Evolutionary conservation across 73 alveolate species (phyloP), one percentile per base, ranked within the genome.

Genomic region (Halteria grandinella): DNA sequence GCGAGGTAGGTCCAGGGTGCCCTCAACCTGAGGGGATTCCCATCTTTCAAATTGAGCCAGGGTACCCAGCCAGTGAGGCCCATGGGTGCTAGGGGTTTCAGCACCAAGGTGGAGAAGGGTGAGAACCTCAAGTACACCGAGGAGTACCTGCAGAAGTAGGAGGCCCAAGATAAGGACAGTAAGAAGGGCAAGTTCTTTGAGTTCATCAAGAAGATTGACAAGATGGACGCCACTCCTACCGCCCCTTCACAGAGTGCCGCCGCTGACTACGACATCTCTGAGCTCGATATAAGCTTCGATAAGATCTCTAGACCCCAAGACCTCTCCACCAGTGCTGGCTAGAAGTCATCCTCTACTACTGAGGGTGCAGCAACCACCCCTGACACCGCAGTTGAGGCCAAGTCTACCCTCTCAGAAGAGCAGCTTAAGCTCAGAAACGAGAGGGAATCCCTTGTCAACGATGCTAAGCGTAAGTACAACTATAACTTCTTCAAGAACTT

Each of bases 11-110:
- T 5, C 27, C 8, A 7, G 57, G 5, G 5, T 12, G 57, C 57
- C 21, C 31, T 18, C 21, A 47, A 15, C 15, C 57, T 8, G 10
- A 5, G 11, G n/a, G n/a, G 11, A 11, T 7, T 36, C 47, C 11
- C 47, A 7, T 36, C 47, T 36, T 11, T 36, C 47, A 11, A 11
- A 5, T 7, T 36, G 47, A 11, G 47, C 5, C n/a, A 15, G 5
- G 27, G 4, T 47, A 15, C 10, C 15, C 57, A 47, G 57, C 85
- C 75, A 29, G 51, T 73, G 33, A 73, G 85, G 54, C 85, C 85
- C 17, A 24, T 54, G 33, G 31, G 59, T 8, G 33, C 62, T 20
- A 52, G 75, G 33, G 75, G 76, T 3, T 73, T 54, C 64, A 36
- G 41, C n/a, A 32, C 76, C 36, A 24, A 20, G 33, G 43, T 27